A percentile compares a stretch with the other conserved stretches of the same genome.
These are phyloP conservation scores for Populus simonii DNA, from an alignment of 345 rosid species.

Conservation along the genomic window DNA sequence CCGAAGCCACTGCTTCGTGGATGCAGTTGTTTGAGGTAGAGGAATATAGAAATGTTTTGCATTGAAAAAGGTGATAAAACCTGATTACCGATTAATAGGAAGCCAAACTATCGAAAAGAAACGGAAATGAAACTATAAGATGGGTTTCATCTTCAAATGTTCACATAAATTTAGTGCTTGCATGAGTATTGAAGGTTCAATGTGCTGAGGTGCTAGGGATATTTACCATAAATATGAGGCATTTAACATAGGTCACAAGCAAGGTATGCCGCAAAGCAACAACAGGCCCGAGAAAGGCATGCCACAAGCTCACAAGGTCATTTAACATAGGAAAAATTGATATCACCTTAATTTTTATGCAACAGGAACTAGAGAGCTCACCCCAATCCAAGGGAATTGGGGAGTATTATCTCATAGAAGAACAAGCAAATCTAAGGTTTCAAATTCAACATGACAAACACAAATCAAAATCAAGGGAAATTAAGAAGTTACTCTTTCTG, in stretches of 20 bases:
- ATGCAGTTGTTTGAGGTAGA: no score
- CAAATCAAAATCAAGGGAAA: conserved; percentile 34
- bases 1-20: no score
- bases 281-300: neutral
- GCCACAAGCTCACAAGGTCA: neutral
- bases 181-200: neutral
- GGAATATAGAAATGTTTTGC: no score
- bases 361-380: neutral
- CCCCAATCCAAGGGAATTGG: neutral
- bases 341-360: neutral
- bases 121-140: no score
- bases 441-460: neutral
- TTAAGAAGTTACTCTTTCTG: conserved; percentile 21
- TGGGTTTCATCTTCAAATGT: neutral
- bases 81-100: neutral
- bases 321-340: neutral
- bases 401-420: neutral
- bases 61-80: no score
- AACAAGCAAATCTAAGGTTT: neutral
- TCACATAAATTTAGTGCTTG: neutral
- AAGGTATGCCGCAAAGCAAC: neutral
- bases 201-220: neutral
- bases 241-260: neutral
- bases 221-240: neutral
- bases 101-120: neutral